A percentile compares a stretch with the other conserved stretches of the same genome.
phyloP scores from a whole-genome alignment of 2,329 filamentous ascomycete genomes.

The Fusarium armeniacum region DNA sequence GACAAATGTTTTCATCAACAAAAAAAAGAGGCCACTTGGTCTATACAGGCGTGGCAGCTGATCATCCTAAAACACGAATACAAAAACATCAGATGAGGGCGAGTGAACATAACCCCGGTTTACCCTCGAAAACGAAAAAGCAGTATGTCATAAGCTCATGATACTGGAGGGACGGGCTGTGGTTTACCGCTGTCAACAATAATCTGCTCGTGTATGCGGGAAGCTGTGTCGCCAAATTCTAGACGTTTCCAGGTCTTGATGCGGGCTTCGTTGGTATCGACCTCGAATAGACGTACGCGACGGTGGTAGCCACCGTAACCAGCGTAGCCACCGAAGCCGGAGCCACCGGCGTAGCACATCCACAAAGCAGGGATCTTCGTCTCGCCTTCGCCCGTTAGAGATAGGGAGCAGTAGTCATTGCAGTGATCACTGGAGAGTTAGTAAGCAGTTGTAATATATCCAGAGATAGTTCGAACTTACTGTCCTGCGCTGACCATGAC shows the following conservation, averaged over 20 bases:
- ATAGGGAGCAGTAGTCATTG: constrained; percentile 94
- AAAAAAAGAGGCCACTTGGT: constrained; percentile 17
- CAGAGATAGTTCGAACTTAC: constrained; percentile 64
- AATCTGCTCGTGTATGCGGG: constrained; percentile 73
- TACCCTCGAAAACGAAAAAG: constrained; percentile 5
- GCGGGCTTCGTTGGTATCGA: constrained; percentile 90
- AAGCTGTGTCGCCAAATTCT: constrained; percentile 72
- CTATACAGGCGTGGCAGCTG: constrained; percentile 33
- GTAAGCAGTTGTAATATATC: constrained; percentile 40
- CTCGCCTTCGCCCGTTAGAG: constrained; percentile 57
- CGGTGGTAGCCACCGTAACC: constrained; percentile 90
- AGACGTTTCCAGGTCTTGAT: constrained; percentile 94
- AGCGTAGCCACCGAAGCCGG: constrained; percentile 94
- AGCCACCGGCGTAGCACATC: constrained; percentile 98
- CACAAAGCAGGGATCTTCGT: constrained; percentile 78
- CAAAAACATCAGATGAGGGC: constrained; percentile 27
- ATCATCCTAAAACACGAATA: constrained; percentile 31
- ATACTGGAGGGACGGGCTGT: constrained; percentile 23
- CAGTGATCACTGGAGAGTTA: constrained; percentile 77
- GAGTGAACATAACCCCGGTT: neutral
- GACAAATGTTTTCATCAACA: constrained; percentile 27
- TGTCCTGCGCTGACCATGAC: constrained; percentile 92
- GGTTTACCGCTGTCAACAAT: constrained; percentile 73
- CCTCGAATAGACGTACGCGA: constrained; percentile 88
- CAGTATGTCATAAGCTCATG: constrained; percentile 36